Evolutionary conservation across 2,329 filamentous ascomycete genomes (phyloP).

Genomic region (Pseudocercospora macadamiae): DNA sequence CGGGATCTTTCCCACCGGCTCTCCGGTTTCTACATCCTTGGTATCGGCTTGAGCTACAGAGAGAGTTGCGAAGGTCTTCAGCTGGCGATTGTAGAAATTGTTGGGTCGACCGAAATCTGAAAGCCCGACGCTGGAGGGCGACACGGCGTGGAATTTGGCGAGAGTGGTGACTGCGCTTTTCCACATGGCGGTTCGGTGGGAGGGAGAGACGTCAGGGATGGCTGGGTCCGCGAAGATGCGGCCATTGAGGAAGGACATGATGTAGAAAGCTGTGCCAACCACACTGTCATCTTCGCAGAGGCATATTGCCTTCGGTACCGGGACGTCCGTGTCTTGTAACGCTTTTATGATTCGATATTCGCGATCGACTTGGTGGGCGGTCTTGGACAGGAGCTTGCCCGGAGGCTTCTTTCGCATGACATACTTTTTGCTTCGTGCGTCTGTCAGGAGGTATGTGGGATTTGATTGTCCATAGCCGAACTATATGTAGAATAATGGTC

Average conservation of each 20-base stretch:
- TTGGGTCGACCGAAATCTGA: slow-evolving; percentile 70
- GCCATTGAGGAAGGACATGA: slow-evolving; percentile 94
- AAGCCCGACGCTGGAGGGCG: slow-evolving; percentile 68
- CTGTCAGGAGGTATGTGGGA: slow-evolving; percentile 90
- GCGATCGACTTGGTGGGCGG: slow-evolving; percentile 93
- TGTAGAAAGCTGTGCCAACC: slow-evolving; percentile 90
- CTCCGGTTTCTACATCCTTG: slow-evolving; percentile 74
- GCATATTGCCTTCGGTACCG: slow-evolving; percentile 79
- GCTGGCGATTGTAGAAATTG: slow-evolving; percentile 85
- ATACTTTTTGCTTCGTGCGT: slow-evolving; percentile 69
- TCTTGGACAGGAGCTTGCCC: slow-evolving; percentile 88
- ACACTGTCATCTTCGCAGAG: slow-evolving; percentile 81
- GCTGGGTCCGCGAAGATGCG: slow-evolving; percentile 89
- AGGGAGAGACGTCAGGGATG: slow-evolving; percentile 70
- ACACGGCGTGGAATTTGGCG: slow-evolving; percentile 79
- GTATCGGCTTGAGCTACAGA: slow-evolving; percentile 75
- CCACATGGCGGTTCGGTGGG: slow-evolving; percentile 81
- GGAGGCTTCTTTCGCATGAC: slow-evolving; percentile 98
- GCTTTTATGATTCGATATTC: slow-evolving; percentile 91
- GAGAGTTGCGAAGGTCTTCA: slow-evolving; percentile 79
- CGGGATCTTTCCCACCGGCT: slow-evolving; percentile 78
- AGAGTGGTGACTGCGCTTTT: slow-evolving; percentile 79
- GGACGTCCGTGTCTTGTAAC: slow-evolving; percentile 75
- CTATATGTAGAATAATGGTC: slow-evolving; percentile 50
- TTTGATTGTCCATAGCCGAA: slow-evolving; percentile 98